These are phyloP conservation scores for Mortierella sp. DNA, from an alignment of 371 early-diverging fungal species.

Conservation along the genomic window DNA sequence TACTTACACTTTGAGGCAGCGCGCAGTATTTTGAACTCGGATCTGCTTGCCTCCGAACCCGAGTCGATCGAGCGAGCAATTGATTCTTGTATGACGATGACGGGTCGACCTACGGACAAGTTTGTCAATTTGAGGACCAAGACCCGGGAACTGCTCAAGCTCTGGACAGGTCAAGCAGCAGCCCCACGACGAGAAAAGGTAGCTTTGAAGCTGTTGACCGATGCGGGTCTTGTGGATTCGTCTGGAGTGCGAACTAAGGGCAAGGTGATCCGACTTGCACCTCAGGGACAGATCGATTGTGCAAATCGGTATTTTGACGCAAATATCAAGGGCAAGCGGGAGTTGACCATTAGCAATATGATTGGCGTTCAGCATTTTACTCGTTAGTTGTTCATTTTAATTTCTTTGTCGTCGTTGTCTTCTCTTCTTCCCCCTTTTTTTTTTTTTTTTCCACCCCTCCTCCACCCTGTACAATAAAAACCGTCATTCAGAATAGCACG, in stretches of 20 bases:
- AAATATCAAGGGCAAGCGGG: conserved; percentile 43
- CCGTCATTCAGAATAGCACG: no score
- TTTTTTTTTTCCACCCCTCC: background rate
- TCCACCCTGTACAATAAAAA: background rate
- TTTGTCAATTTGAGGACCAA: conserved; percentile 51
- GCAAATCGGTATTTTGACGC: conserved; percentile 45
- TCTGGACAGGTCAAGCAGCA: conserved; percentile 46
- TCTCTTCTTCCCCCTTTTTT: background rate
- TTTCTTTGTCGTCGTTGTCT: no score
- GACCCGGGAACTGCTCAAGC: conserved; percentile 48
- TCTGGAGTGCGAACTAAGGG: conserved; percentile 26
- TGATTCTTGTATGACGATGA: conserved; percentile 52
- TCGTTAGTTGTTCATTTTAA: background rate
- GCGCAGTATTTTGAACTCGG: conserved; percentile 29
- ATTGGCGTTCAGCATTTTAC: conserved; percentile 11
- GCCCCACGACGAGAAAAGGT: conserved; percentile 42
- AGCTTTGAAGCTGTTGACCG: conserved; percentile 27
- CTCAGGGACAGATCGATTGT: conserved; percentile 27
- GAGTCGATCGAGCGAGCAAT: conserved; percentile 47
- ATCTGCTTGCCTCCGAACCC: conserved; percentile 45
- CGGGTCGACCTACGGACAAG: conserved; percentile 50
- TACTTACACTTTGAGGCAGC: conserved; percentile 48
- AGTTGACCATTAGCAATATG: conserved; percentile 20
- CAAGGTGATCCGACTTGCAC: conserved; percentile 18
- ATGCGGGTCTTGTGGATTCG: conserved; percentile 38